Evolutionary conservation across 148 eudicot genomes (phyloP).

Genomic region (Vaccinium darrowii): DNA sequence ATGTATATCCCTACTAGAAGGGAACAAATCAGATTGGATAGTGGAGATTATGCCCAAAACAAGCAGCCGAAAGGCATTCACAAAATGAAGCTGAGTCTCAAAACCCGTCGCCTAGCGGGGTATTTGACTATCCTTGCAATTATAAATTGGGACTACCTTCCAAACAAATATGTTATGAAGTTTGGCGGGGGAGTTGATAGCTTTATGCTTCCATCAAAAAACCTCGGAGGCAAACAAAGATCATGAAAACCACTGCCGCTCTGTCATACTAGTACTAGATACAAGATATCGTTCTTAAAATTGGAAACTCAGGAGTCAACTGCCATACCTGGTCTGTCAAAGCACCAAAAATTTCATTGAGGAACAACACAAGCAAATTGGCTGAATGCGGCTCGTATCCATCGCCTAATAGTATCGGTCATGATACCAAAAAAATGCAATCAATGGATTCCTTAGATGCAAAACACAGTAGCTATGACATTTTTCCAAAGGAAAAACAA

Average conservation of each 20-base stretch:
- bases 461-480: neutral
- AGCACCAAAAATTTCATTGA: neutral
- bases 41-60: neutral
- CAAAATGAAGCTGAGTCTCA: neutral
- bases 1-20: neutral
- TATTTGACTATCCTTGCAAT: neutral
- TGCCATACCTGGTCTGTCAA: neutral
- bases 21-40: neutral
- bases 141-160: neutral
- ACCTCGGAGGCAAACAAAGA: neutral
- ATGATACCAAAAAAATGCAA: neutral
- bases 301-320: neutral
- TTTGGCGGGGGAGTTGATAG: neutral
- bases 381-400: constrained; percentile 42
- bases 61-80: neutral
- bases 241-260: neutral
- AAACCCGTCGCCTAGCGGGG: neutral
- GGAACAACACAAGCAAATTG: constrained; percentile 9
- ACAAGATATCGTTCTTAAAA: neutral
- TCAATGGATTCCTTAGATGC: neutral
- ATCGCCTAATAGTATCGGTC: constrained; percentile 27
- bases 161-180: no score
- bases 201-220: neutral
- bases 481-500: neutral
- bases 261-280: neutral